phyloP scores from a whole-genome alignment of 2,329 filamentous ascomycete species.

The Aotearoamyces nothofagi region DNA sequence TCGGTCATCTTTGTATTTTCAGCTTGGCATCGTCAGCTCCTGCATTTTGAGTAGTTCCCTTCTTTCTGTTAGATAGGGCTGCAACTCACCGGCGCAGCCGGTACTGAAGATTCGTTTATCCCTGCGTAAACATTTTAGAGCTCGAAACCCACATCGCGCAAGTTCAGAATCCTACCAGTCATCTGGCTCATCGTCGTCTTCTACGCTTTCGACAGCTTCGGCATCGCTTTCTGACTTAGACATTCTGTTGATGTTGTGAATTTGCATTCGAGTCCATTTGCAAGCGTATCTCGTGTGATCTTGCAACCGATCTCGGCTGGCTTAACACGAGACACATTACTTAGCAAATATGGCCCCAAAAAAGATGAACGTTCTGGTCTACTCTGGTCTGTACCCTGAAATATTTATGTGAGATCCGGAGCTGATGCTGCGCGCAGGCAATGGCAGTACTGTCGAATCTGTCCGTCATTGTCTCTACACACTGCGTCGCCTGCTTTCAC shows the following conservation, averaged over 20 bases:
- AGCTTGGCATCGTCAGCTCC: conserved; percentile 30
- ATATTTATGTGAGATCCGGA: conserved; percentile 3
- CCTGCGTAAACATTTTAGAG: conserved; percentile 37
- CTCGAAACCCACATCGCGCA: not conserved
- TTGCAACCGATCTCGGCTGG: too few species aligned
- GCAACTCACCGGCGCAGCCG: conserved; percentile 63
- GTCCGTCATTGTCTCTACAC: conserved; percentile 82
- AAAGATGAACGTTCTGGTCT: conserved; percentile 83
- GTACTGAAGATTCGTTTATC: conserved; percentile 97
- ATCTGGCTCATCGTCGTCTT: conserved; percentile 78
- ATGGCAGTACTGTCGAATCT: conserved; percentile 75
- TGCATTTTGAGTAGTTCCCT: too few species aligned
- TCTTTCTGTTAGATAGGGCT: conserved; percentile 1
- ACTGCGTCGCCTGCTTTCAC: conserved; percentile 70
- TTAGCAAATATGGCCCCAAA: conserved; percentile 47
- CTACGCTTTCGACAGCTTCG: conserved; percentile 21
- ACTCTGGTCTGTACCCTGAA: conserved; percentile 48
- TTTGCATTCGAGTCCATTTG: too few species aligned
- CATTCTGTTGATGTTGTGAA: conserved; percentile 9
- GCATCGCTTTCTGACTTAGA: conserved; percentile 16
- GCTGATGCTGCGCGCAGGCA: conserved; percentile 37
- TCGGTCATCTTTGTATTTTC: conserved; percentile 87
- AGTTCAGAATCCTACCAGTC: conserved; percentile 53
- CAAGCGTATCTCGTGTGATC: too few species aligned
- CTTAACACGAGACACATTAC: too few species aligned